A percentile compares a stretch with the other conserved stretches of the same genome.
Conservation (phyloP, 2,329 filamentous ascomycete genomes). For the Periconia sp. region DNA sequence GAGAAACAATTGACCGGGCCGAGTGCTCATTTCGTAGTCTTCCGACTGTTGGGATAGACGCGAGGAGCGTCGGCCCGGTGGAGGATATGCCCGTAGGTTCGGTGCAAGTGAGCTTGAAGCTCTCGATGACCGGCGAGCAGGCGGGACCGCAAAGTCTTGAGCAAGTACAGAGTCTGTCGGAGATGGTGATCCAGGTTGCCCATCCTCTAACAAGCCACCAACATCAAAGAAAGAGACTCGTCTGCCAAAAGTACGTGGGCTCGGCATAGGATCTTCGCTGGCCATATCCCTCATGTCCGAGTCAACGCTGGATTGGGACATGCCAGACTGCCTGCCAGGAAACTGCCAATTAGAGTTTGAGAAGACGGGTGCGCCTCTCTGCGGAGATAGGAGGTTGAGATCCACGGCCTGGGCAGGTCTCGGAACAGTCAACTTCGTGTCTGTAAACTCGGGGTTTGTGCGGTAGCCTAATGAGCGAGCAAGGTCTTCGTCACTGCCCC, state of each 20-base stretch:
- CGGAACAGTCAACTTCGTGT: conserved; percentile 47
- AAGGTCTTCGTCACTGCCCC: conserved; percentile 91
- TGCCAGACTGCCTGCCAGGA: conserved; percentile 24
- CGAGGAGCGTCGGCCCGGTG: conserved; percentile 36
- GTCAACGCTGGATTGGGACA: conserved; percentile 27
- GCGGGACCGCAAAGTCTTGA: conserved; percentile 50
- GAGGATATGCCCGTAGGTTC: conserved; percentile 30
- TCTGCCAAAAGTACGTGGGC: conserved; percentile 51
- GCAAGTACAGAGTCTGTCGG: conserved; percentile 45
- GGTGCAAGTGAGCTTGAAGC: conserved; percentile 31
- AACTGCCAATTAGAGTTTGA: conserved; percentile 43
- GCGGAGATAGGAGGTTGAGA: conserved; percentile 30
- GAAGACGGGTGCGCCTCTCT: conserved; percentile 26
- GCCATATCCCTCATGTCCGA: conserved; percentile 26
- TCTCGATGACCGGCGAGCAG: conserved; percentile 38
- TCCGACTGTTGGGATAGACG: conserved; percentile 42
- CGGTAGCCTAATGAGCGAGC: conserved; percentile 80
- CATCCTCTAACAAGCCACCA: conserved; percentile 73
- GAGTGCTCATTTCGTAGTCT: conserved; percentile 35
- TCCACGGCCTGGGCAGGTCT: conserved; percentile 46
- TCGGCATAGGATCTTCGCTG: conserved; percentile 44
- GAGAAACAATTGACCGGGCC: conserved; percentile 29
- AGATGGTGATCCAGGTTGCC: conserved; percentile 37
- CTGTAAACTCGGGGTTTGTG: conserved; percentile 59
- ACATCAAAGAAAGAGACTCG: conserved; percentile 85